These are phyloP conservation scores for Gracilaria caudata DNA, from an alignment of 23 red algal species.

Conservation along the genomic window DNA sequence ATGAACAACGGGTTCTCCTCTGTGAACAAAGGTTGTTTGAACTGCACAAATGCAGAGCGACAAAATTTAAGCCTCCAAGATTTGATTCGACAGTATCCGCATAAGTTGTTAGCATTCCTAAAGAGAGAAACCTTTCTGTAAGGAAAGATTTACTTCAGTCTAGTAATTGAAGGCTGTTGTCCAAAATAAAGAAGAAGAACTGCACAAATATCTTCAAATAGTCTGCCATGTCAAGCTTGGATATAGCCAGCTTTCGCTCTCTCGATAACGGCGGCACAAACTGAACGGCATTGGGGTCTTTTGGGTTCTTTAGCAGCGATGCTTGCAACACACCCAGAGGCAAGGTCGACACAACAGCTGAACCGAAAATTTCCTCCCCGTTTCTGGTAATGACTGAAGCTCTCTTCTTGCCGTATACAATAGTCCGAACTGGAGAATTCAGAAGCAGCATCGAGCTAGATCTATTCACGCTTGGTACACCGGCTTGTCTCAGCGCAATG, in stretches of 20 bases:
- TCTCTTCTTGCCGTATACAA: slow-evolving; percentile 8
- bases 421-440: slow-evolving; percentile 20
- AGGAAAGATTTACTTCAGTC: no score
- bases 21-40: slow-evolving; percentile 32
- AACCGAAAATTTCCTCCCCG: slow-evolving; percentile 4
- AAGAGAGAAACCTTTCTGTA: no score
- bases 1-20: slow-evolving; percentile 45
- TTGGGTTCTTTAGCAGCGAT: background rate
- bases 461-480: background rate
- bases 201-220: slow-evolving; percentile 53
- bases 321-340: slow-evolving; percentile 53
- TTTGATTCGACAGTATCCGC: no score
- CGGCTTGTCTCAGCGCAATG: background rate
- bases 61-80: no score
- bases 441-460: slow-evolving; percentile 24
- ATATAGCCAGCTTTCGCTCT: slow-evolving; percentile 32
- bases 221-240: slow-evolving; percentile 49
- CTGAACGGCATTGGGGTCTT: background rate
- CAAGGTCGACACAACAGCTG: slow-evolving; percentile 42
- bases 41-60: slow-evolving; percentile 39
- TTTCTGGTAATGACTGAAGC: slow-evolving; percentile 1
- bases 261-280: slow-evolving; percentile 12
- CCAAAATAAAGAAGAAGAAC: no score
- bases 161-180: no score
- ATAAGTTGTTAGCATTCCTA: no score